Evolutionary conservation across 305 asterid genomes (phyloP), one percentile per base, ranked within the genome.

Genomic region (Plantago lanceolata): DNA sequence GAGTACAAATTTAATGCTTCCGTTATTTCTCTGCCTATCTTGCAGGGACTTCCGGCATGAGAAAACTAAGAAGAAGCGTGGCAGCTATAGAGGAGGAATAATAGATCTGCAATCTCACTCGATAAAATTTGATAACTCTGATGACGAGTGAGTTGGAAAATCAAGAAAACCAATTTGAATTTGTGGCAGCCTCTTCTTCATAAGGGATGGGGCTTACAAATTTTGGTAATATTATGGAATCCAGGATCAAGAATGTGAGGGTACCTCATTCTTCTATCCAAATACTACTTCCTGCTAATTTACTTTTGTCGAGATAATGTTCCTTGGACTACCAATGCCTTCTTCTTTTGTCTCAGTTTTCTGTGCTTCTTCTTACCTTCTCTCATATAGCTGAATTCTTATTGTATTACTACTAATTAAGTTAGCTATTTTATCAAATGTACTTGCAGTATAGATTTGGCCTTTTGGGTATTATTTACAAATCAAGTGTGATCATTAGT

Each of bases 1-100:
- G 8, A 19, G 18, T 0, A 13, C 5, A 44, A 13, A 31, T 15
- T 5, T 18, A 55, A 16, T 19, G 47, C 44, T 18, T 70, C 48
- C 44, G 29, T 35, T 51, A 61, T 24, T 24, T 60, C 67, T 5
- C 3, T 28, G 35, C 21, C 21, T 47, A 33, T 65, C 19, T 3
- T 57, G 48, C 69, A 83, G 89, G 77, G 85, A 68, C 64, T 83
- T 83, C 63, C 84, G 85, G 57, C 89, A 83, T 58, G 89, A 83
- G 54, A 83, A 83, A 70, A 83, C 84, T 21, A 92, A 92, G 85
- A 92, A 92, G 82, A 92, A 89, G 84, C 96, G 98, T 0, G 97
- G 98, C 29, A 87, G 95, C 85, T 89, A 92, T 53, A 77, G 97
- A 68, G 97, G 97, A 58, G 97, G 98, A 54, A 80, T 45, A 76